Base-by-base conservation (phyloP, 108 stramenopile species). In the Parietichytrium sp. region DNA sequence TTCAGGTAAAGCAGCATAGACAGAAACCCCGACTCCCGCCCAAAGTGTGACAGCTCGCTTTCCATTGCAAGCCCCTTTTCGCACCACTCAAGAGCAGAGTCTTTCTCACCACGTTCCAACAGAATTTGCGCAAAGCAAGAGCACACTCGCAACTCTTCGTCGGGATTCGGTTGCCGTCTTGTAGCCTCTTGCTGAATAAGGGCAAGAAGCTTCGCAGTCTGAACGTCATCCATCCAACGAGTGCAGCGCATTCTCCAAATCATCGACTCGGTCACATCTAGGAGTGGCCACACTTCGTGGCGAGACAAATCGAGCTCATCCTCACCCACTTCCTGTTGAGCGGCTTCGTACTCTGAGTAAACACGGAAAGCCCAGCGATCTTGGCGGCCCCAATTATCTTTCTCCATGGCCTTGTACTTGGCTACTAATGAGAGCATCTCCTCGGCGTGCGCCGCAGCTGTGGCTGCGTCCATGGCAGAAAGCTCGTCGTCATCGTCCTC, bases 171-270 rank as follows among this genome's bases (percentile, higher is more conserved):
- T 20, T 36, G 23, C 2, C 61, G 61, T 25, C 45, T 42, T 47
- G 61, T 10, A 3, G 36, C 61, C 13, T 72, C 61, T n/a, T 36
- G 33, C 61, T 72, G 61, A 8, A 72, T n/a, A 6, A 72, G 61
- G 10, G 61, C 33, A 16, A 72, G 61, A 33, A 72, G 36, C 20
- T 72, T 42, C 8, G 25, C 61, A 31, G 61, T 72, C 38, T 36
- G 36, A 6, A 10, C 61, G 10, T 72, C 61, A n/a, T 72, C 61
- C 61, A 72, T 72, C 61, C 61, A 72, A 6, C 61, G 61, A 16
- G 61, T 72, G 61, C 61, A 72, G n/a, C 61, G 61, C 61, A 72
- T 72, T 33, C 61, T 33, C 61, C 61, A 72, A 42, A 72, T 72
- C 61, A 72, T 72, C 38, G 38, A 45, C 33, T 72, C 61, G 4